These are phyloP conservation scores for Schwanniomyces yamadae DNA, from an alignment of 805 yeast genomes.

Conservation along the genomic window DNA sequence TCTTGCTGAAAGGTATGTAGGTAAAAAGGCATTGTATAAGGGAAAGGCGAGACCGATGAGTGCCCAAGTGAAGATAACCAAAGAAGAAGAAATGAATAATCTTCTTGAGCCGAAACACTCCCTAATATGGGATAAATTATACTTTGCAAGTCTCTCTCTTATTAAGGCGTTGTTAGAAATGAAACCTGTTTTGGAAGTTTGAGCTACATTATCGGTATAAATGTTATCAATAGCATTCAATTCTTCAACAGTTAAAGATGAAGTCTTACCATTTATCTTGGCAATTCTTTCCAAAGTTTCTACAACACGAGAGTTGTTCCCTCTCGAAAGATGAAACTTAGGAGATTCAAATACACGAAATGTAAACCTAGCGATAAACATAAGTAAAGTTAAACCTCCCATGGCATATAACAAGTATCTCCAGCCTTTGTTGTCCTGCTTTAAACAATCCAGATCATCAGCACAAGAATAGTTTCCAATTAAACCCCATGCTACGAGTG, in stretches of 20 bases:
- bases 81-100: slow-evolving; percentile 44
- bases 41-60: slow-evolving; percentile 60
- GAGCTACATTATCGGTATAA: slow-evolving; percentile 6
- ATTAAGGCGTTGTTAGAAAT: slow-evolving; percentile 1
- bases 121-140: slow-evolving; percentile 37
- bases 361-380: slow-evolving; percentile 35
- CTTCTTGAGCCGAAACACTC: slow-evolving; percentile 46
- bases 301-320: slow-evolving; percentile 51
- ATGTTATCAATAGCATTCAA: slow-evolving; percentile 42
- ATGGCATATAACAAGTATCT: slow-evolving; percentile 54
- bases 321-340: slow-evolving; percentile 50
- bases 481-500: slow-evolving; percentile 55
- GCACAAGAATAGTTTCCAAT: slow-evolving; percentile 50
- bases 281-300: slow-evolving; percentile 46
- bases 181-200: slow-evolving; percentile 8
- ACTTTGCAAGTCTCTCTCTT: slow-evolving; percentile 19
- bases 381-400: slow-evolving; percentile 48
- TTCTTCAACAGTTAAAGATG: slow-evolving; percentile 46
- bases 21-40: slow-evolving; percentile 53
- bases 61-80: slow-evolving; percentile 51
- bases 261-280: slow-evolving; percentile 39
- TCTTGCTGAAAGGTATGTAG: slow-evolving; percentile 48
- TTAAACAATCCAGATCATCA: slow-evolving; percentile 35
- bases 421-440: slow-evolving; percentile 59
- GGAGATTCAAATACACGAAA: slow-evolving; percentile 55